Percentiles rank a stretch among this genome's conserved stretches.
phyloP scores from a whole-genome alignment of 495 filamentous ascomycete species.

The Trypethelium eluteriae region DNA sequence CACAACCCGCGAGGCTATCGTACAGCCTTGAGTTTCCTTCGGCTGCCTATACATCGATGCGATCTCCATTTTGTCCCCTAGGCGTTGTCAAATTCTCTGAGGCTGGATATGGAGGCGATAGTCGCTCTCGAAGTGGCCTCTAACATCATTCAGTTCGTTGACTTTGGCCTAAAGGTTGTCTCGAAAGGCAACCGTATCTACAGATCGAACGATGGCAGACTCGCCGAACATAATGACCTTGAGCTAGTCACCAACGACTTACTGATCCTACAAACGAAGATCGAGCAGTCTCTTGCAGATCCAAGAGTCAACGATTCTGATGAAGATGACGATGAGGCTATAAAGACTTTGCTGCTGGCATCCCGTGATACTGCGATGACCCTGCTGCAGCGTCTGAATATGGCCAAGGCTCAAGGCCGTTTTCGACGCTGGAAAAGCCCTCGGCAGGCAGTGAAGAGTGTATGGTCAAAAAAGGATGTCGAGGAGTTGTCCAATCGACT shows the following conservation, averaged over 20 bases:
- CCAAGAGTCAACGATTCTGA: neutral
- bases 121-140: neutral
- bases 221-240: neutral
- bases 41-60: too few relatives aligned
- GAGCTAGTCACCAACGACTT: conserved; percentile 1
- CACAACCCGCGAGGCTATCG: too few relatives aligned
- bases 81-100: neutral
- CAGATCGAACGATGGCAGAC: conserved; percentile 1
- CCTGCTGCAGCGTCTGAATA: conserved; percentile 1
- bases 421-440: conserved; percentile 8
- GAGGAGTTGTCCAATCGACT: conserved; percentile 4
- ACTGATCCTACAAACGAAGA: conserved; percentile 7
- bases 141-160: conserved; percentile 2
- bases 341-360: neutral
- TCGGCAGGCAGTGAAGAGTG: conserved; percentile 4
- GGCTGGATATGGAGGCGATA: neutral
- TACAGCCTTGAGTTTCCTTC: too few relatives aligned
- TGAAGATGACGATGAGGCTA: neutral
- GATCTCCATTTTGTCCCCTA: neutral
- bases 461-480: conserved; percentile 3
- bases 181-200: conserved; percentile 3
- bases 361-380: neutral
- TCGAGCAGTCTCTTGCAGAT: neutral
- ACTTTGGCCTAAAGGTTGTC: neutral
- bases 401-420: conserved; percentile 5